A percentile compares a stretch with the other conserved stretches of the same genome.
phyloP scores from a whole-genome alignment of 2,329 filamentous ascomycete species.

The Blastomyces percursus region DNA sequence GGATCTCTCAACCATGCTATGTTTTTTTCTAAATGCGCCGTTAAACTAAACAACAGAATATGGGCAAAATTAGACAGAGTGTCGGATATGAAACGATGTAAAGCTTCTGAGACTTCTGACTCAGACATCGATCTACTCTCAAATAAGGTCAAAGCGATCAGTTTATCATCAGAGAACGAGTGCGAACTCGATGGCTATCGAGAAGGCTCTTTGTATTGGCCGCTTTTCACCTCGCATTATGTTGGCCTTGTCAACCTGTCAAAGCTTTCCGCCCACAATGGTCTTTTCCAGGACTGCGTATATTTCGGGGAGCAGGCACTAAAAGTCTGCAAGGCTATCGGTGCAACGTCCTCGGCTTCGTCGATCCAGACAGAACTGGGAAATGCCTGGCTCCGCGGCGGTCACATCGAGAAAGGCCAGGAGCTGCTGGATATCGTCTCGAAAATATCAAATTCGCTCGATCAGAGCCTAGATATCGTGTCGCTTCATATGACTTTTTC shows the following conservation, averaged over 20 bases:
- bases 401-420: constrained; percentile 40
- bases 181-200: constrained; percentile 27
- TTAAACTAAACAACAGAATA: constrained; percentile 40
- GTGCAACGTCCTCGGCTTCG: constrained; percentile 45
- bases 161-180: constrained; percentile 24
- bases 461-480: constrained; percentile 45
- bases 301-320: constrained; percentile 79
- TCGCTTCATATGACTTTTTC: constrained; percentile 36
- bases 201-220: constrained; percentile 65
- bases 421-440: constrained; percentile 49
- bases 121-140: constrained; percentile 29
- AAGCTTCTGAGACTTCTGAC: constrained; percentile 16
- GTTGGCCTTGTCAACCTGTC: constrained; percentile 63
- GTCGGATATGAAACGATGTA: constrained; percentile 26
- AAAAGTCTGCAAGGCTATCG: constrained; percentile 60
- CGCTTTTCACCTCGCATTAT: constrained; percentile 62
- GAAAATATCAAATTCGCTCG: constrained; percentile 40
- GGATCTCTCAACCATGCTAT: constrained; percentile 38
- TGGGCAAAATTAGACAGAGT: constrained; percentile 43
- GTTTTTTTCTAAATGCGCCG: constrained; percentile 39
- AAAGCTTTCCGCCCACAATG: constrained; percentile 67
- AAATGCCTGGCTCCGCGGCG: constrained; percentile 41
- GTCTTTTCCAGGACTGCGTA: constrained; percentile 75
- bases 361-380: constrained; percentile 39
- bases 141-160: constrained; percentile 30